Evolutionary conservation across 768 basidiomycete genomes (phyloP), one percentile per base, ranked within the genome.

Genomic region (Rhodotorula diobovata): DNA sequence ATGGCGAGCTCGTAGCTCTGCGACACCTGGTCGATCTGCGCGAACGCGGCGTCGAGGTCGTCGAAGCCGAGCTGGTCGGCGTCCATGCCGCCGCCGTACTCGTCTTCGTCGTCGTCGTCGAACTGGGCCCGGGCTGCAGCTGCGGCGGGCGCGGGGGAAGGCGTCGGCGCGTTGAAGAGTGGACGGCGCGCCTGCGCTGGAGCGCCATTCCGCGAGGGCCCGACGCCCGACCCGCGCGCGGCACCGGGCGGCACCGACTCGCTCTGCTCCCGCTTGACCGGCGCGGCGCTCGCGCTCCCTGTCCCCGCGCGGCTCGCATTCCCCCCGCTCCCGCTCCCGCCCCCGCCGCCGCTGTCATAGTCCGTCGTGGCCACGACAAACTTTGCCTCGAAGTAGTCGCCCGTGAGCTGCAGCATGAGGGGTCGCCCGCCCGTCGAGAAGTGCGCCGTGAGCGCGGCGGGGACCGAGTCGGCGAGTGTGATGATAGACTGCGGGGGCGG

Each of bases 291-390:
- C 23, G 23, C 25, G 7, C 48, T 8, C 23, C 12, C 15, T 51
- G 20, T 6, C 48, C 62, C 34, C 53, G 39, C 63, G 18, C 58
- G 20, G 6, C 11, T 39, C 41, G 41, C 11, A 2, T 18, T 7
- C 14, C 14, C 12, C 41, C 41, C 41, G 14, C 41, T 43, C 41
- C 14, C 41, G 41, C 41, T 43, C 41, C 3, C 20, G 11, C 28
- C 28, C 20, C 54, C 51, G 15, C 43, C 51, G 32, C 62, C 69
- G 1, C 51, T 34, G 46, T 74, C 73, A 56, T 64, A 74, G 48
- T 70, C 63, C 11, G 73, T 65, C 41, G 73, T 74, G 0, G 73
- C 73, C 43, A 74, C 28, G 23, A 74, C 73, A 21, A 68, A 74
- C 23, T 55, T 30, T 7, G 63, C 62, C 25, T 68, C 62, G 41